Conservation (phyloP, 208 protist species). For the Vickermania spadyakhi region DNA sequence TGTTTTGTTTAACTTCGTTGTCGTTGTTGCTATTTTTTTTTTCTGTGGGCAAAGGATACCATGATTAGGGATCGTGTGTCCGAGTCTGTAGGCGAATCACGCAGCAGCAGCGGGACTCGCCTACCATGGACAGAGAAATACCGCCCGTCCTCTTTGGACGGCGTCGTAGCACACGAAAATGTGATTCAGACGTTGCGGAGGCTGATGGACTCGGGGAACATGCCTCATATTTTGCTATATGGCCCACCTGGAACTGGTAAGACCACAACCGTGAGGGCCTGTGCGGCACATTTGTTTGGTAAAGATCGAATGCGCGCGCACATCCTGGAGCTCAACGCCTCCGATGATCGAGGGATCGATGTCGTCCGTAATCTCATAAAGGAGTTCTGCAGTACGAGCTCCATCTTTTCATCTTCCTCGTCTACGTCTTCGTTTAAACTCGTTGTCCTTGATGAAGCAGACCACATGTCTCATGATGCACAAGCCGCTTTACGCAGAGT, state of each 20-base stretch:
- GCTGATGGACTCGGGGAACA: conserved; percentile 86
- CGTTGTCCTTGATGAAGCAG: conserved; percentile 99
- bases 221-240: conserved; percentile 98
- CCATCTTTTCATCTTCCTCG: conserved; percentile 78
- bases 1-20: conserved; percentile 15
- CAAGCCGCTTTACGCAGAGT: conserved; percentile 97
- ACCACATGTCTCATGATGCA: conserved; percentile 97
- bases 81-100: background rate
- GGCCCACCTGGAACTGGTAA: conserved; percentile 93
- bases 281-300: conserved; percentile 92
- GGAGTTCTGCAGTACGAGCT: conserved; percentile 95
- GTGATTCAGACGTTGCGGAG: conserved; percentile 86
- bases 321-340: conserved; percentile 98
- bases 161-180: conserved; percentile 91
- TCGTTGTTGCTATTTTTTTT: conserved; percentile 1
- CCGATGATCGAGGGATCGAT: conserved; percentile 98
- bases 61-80: background rate
- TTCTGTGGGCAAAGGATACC: no score
- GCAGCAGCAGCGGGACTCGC: conserved; percentile 9
- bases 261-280: conserved; percentile 84
- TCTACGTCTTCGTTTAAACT: conserved; percentile 88
- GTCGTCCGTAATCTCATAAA: conserved; percentile 98
- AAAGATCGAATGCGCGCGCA: conserved; percentile 76
- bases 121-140: conserved; percentile 96
- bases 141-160: conserved; percentile 78